Evolutionary conservation across 2,329 filamentous ascomycete genomes (phyloP), one percentile per base, ranked within the genome.

Genomic region (Magnaporthiopsis poae): DNA sequence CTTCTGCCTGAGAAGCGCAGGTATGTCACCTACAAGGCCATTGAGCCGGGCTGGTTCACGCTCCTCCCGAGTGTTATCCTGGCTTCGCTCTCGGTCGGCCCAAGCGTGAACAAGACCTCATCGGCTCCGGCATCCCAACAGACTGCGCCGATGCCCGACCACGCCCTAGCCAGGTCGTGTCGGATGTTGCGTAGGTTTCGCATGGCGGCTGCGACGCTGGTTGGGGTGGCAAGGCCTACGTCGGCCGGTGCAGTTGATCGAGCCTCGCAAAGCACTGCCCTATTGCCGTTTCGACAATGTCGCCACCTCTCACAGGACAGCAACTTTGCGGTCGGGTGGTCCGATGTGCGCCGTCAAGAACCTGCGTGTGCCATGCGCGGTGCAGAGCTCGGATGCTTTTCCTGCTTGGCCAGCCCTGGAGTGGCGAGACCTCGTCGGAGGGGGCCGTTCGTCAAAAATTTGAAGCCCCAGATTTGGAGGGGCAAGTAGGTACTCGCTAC

Each of bases 71-170:
- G 82, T 76, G 94, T 89, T 72, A 99, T 90, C 65, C 87, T 81
- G 67, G 88, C 81, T 75, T 86, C 87, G 71, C 84, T 80, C 74
- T 85, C 80, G 3, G 87, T 88, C 69, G 94, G 95, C 9, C 95
- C 94, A 81, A 94, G 89, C 65, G 91, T 88, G 79, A 90, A 93
- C 72, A 99, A 83, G 65, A 95, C 78, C 68, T 90, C 86, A 76
- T 95, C 90, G 70, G 85, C 87, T 68, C 87, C 84, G 63, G 89
- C 84, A 79, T 98, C 92, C 94, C 94, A 98, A 73, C 92, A 90
- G 67, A 88, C 86, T 36, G 92, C 89, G 65, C 91, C 89, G 73
- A 95, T 81, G 68, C 85, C 82, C 69, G 82, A 77, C 65, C 84
- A 81, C 69, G 87, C 81, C 71, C 80, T 83, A 79, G 88, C 88